Percentiles rank a stretch among this genome's conserved stretches.
These are phyloP conservation scores for Xylaria sp. DNA, from an alignment of 2,329 filamentous ascomycete species.

Conservation along the genomic window DNA sequence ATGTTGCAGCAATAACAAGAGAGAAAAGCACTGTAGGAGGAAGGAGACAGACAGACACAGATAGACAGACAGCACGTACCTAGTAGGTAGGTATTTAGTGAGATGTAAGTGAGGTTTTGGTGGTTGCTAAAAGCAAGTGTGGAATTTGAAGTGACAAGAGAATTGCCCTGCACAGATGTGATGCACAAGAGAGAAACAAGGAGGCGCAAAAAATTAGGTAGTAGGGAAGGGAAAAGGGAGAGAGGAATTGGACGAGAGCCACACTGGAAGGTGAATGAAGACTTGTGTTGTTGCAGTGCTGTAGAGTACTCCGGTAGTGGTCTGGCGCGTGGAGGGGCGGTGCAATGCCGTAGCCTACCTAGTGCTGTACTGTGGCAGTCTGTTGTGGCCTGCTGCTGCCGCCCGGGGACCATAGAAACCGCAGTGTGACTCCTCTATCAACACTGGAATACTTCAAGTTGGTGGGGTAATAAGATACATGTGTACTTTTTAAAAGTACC, in stretches of 20 bases:
- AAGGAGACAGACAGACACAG: neutral
- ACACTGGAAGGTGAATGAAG: constrained; percentile 34
- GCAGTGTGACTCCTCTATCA: neutral
- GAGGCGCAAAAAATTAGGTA: constrained; percentile 44
- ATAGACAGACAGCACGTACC: constrained; percentile 22
- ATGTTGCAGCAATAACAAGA: constrained; percentile 26
- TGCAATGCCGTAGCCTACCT: constrained; percentile 13
- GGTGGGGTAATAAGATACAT: neutral
- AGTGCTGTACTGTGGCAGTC: neutral
- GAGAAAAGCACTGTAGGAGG: constrained; percentile 9
- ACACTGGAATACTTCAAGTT: neutral
- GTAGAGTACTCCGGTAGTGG: constrained; percentile 17
- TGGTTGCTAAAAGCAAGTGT: constrained; percentile 16
- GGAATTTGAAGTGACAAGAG: constrained; percentile 34
- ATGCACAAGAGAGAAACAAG: constrained; percentile 44
- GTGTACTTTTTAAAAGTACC: neutral
- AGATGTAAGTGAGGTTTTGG: constrained; percentile 26
- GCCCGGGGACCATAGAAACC: constrained; percentile 12
- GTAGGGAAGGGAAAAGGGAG: constrained; percentile 35
- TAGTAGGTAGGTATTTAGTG: constrained; percentile 17
- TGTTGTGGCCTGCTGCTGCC: constrained; percentile 7
- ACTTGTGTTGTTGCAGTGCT: constrained; percentile 44
- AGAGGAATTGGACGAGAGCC: constrained; percentile 32
- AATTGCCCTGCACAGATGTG: constrained; percentile 42
- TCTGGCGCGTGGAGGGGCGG: constrained; percentile 21